Percentiles rank a stretch among this genome's conserved stretches.
Evolutionary conservation across 805 yeast genomes (phyloP).

Genomic region (Metschnikowia reukaufii): DNA sequence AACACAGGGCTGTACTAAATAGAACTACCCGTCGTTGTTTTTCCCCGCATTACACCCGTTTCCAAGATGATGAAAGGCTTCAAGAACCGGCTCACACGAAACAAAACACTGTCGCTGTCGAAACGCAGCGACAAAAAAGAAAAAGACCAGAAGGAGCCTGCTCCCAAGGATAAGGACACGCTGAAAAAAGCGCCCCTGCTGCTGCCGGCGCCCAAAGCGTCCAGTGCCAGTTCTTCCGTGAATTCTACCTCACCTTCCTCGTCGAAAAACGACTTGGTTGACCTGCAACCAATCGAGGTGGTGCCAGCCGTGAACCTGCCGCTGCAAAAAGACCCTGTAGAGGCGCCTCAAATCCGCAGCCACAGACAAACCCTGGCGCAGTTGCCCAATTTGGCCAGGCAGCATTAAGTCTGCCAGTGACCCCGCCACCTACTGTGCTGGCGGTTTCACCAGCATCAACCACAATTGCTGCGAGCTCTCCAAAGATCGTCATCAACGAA

Average conservation of each 20-base stretch:
- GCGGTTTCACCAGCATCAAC: not conserved
- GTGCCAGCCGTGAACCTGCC: not conserved
- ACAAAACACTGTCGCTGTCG: conserved; percentile 33
- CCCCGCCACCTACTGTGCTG: conserved; percentile 11
- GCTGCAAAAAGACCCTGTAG: not conserved
- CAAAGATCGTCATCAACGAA: conserved; percentile 21
- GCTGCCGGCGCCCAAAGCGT: conserved; percentile 13
- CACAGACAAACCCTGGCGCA: conserved; percentile 5
- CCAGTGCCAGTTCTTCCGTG: conserved; percentile 25
- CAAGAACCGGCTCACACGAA: conserved; percentile 53
- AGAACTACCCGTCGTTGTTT: not conserved
- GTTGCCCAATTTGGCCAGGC: conserved; percentile 10
- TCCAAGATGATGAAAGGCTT: conserved; percentile 73
- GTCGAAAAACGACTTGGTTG: conserved; percentile 26
- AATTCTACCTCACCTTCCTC: conserved; percentile 35
- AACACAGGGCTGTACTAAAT: not conserved
- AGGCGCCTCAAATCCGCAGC: not conserved
- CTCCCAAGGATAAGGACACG: conserved; percentile 29
- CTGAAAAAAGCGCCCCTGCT: conserved; percentile 10
- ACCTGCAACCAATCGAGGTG: conserved; percentile 3
- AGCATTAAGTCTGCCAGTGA: conserved; percentile 4
- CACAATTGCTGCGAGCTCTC: conserved; percentile 9
- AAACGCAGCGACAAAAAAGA: conserved; percentile 39
- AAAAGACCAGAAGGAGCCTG: conserved; percentile 34
- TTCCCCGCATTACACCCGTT: not conserved